These are phyloP conservation scores for Aureobasidium sp. DNA, from an alignment of 2,329 filamentous ascomycete genomes.

Conservation along the genomic window DNA sequence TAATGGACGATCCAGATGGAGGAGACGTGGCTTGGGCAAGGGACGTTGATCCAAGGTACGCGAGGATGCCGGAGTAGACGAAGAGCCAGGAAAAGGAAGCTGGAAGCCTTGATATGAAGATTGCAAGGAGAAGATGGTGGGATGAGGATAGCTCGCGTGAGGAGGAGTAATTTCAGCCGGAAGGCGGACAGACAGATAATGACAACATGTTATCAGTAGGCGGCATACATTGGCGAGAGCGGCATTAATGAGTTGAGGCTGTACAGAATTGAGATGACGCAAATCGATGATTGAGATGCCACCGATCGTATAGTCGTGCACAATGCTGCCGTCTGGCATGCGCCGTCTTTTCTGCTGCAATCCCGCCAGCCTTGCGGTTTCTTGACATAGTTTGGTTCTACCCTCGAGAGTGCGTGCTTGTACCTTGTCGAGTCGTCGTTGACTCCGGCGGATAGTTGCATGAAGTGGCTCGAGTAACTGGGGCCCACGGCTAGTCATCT, in stretches of 20 bases:
- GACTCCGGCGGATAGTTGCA: conserved; percentile 55
- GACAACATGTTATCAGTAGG: conserved; percentile 72
- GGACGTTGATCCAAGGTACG: conserved; percentile 47
- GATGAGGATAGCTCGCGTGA: conserved; percentile 74
- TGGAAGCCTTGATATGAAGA: conserved; percentile 66
- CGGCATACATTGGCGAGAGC: conserved; percentile 75
- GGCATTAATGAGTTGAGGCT: conserved; percentile 67
- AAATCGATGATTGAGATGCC: conserved; percentile 71
- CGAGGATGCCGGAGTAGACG: conserved; percentile 44
- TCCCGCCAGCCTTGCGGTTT: conserved; percentile 74
- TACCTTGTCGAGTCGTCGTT: conserved; percentile 64
- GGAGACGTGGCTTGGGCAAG: conserved; percentile 62
- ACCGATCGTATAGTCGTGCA: conserved; percentile 69
- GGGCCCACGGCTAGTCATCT: conserved; percentile 48
- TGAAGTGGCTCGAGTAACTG: conserved; percentile 60
- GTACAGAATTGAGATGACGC: conserved; percentile 65
- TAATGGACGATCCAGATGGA: conserved; percentile 71
- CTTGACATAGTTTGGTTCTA: conserved; percentile 70
- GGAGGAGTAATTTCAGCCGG: conserved; percentile 85
- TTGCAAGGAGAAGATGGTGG: conserved; percentile 69
- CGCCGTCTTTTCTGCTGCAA: conserved; percentile 55
- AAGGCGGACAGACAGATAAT: conserved; percentile 80
- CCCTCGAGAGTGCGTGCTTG: conserved; percentile 69
- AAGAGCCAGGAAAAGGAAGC: conserved; percentile 52
- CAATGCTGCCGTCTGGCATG: conserved; percentile 49